phyloP scores from a whole-genome alignment of 768 basidiomycete species.

The Artomyces pyxidatus region DNA sequence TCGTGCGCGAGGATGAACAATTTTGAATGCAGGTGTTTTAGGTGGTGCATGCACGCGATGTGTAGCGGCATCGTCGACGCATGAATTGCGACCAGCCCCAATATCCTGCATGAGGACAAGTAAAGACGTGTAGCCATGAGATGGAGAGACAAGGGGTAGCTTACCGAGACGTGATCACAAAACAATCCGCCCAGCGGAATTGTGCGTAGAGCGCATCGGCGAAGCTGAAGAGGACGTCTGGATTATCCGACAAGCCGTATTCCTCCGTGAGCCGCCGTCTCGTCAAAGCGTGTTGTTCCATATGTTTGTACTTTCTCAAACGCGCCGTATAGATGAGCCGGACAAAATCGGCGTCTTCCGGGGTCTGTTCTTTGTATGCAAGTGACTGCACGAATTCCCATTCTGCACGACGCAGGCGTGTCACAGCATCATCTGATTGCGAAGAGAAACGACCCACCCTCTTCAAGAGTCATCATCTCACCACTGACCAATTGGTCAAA shows the following conservation, averaged over 20 bases:
- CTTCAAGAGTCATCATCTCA: slow-evolving; percentile 93
- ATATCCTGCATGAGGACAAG: slow-evolving; percentile 47
- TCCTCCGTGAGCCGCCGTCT: slow-evolving; percentile 75
- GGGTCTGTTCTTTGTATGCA: slow-evolving; percentile 73
- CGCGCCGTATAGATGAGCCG: slow-evolving; percentile 88
- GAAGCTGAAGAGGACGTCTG: slow-evolving; percentile 84
- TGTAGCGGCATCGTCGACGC: slow-evolving; percentile 87
- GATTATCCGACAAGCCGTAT: slow-evolving; percentile 81
- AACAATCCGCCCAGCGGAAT: slow-evolving; percentile 94
- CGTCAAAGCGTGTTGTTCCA: slow-evolving; percentile 71
- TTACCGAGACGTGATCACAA: slow-evolving; percentile 75
- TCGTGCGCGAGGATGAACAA: slow-evolving; percentile 96
- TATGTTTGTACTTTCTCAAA: slow-evolving; percentile 84
- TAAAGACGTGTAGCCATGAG: not conserved
- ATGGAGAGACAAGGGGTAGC: slow-evolving; percentile 2
- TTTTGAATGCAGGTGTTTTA: slow-evolving; percentile 83
- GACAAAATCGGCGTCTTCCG: slow-evolving; percentile 86
- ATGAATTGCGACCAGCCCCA: slow-evolving; percentile 79
- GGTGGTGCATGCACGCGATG: slow-evolving; percentile 96
- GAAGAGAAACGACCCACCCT: slow-evolving; percentile 51
- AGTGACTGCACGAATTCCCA: slow-evolving; percentile 93
- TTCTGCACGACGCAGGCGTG: slow-evolving; percentile 40
- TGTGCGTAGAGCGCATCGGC: slow-evolving; percentile 85
- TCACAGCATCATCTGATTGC: not conserved
- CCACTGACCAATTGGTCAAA: slow-evolving; percentile 86